Evolutionary conservation across 192 early-diverging fungal genomes (phyloP).

Genomic region (Coemansia sp.): DNA sequence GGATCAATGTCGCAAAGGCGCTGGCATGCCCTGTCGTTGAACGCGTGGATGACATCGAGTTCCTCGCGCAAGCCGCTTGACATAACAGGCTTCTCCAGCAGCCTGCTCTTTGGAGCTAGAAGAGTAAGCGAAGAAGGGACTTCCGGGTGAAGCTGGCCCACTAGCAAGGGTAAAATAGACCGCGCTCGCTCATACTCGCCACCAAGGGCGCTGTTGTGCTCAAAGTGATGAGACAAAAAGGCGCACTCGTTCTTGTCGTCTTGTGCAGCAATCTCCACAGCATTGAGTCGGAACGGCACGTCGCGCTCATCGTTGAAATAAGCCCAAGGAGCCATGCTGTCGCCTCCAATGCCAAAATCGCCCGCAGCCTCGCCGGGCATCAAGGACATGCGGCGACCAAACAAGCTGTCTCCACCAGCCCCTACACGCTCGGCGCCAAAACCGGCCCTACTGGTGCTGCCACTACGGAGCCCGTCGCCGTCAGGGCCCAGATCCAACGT

Average conservation of each 20-base stretch:
- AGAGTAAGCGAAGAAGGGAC: neutral
- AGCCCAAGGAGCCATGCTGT: slow-evolving; percentile 9
- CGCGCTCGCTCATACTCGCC: slow-evolving; percentile 34
- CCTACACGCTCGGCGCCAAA: neutral
- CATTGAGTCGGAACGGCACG: slow-evolving; percentile 48
- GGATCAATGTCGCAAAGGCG: slow-evolving; percentile 36
- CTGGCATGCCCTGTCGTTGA: slow-evolving; percentile 33
- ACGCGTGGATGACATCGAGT: slow-evolving; percentile 37
- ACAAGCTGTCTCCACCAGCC: slow-evolving; percentile 5
- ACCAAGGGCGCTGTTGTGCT: slow-evolving; percentile 6
- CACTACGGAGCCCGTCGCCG: neutral
- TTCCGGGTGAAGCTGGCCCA: slow-evolving; percentile 37
- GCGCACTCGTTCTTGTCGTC: slow-evolving; percentile 55
- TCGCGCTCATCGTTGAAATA: slow-evolving; percentile 41
- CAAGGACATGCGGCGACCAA: slow-evolving; percentile 6
- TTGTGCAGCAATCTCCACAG: slow-evolving; percentile 53
- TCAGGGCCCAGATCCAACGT: neutral
- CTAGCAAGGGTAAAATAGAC: slow-evolving; percentile 32
- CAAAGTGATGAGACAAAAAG: slow-evolving; percentile 33
- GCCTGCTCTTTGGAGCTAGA: neutral
- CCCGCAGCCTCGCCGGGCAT: neutral
- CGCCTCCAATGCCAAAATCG: neutral
- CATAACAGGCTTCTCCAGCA: slow-evolving; percentile 12
- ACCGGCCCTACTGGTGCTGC: neutral
- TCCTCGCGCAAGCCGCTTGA: slow-evolving; percentile 28